phyloP scores from a whole-genome alignment of 768 basidiomycete species.

The Chalciporus piperatus region DNA sequence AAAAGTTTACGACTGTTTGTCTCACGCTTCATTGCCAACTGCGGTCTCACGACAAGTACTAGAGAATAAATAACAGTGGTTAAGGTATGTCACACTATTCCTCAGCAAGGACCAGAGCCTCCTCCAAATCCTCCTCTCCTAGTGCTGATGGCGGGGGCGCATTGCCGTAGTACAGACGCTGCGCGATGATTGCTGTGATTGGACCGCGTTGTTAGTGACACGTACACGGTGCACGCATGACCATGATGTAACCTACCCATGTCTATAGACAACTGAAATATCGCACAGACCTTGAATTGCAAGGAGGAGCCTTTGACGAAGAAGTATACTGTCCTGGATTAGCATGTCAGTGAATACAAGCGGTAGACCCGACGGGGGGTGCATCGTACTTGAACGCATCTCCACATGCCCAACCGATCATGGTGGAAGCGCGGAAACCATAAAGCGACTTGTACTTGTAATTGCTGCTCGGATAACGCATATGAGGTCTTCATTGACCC shows the following conservation, averaged over 20 bases:
- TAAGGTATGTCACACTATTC: conserved; percentile 39
- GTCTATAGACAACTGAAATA: conserved; percentile 82
- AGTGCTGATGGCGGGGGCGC: conserved; percentile 53
- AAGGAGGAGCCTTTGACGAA: conserved; percentile 69
- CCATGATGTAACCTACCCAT: conserved; percentile 47
- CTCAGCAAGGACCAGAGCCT: conserved; percentile 66
- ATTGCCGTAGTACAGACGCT: conserved; percentile 74
- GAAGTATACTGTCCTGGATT: conserved; percentile 70
- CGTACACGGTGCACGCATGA: conserved; percentile 3
- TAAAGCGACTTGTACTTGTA: conserved; percentile 76
- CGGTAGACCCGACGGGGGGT: conserved; percentile 4
- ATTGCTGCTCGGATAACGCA: conserved; percentile 48
- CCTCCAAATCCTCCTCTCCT: conserved; percentile 62
- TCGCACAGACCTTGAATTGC: conserved; percentile 79
- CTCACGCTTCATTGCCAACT: conserved; percentile 13
- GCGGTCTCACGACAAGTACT: background rate
- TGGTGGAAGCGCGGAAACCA: conserved; percentile 79
- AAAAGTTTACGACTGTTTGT: conserved; percentile 34
- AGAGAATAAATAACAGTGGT: background rate
- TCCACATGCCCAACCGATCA: conserved; percentile 81
- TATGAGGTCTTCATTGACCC: conserved; percentile 18
- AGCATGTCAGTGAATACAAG: conserved; percentile 16
- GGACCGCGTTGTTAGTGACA: conserved; percentile 6
- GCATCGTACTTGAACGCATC: conserved; percentile 75
- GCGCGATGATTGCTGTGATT: conserved; percentile 61